Evolutionary conservation across 2,329 filamentous ascomycete genomes (phyloP).

Genomic region (Lachnellula occidentalis): DNA sequence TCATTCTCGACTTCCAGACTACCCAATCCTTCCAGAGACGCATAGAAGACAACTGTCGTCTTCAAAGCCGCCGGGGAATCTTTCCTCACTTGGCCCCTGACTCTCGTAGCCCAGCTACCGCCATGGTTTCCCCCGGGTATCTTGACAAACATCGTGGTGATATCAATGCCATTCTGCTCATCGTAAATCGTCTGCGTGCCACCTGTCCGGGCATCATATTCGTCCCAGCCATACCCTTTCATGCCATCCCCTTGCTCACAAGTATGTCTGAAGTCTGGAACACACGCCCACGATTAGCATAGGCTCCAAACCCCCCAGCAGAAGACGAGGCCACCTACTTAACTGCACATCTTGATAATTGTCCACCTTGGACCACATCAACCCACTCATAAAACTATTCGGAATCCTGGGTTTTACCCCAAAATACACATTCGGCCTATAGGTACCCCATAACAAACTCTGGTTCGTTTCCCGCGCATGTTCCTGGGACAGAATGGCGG

Average conservation of each 20-base stretch:
- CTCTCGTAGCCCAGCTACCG: constrained; percentile 85
- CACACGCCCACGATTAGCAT: constrained; percentile 12
- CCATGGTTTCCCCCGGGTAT: constrained; percentile 78
- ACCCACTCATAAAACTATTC: constrained; percentile 71
- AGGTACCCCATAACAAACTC: constrained; percentile 91
- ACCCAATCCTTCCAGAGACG: constrained; percentile 71
- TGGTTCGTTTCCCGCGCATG: constrained; percentile 56
- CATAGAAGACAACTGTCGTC: constrained; percentile 76
- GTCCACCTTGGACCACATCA: constrained; percentile 88
- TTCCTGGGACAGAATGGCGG: constrained; percentile 30
- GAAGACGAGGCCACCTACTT: constrained; percentile 48
- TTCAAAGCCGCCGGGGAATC: constrained; percentile 63
- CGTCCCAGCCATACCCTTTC: constrained; percentile 95
- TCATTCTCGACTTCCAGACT: constrained; percentile 56
- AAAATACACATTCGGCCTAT: constrained; percentile 91
- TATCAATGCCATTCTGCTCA: constrained; percentile 77
- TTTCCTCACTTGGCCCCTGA: constrained; percentile 73
- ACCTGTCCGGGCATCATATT: constrained; percentile 84
- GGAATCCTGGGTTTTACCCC: constrained; percentile 78
- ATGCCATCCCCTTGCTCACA: constrained; percentile 95
- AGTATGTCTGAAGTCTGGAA: constrained; percentile 79
- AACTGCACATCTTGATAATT: constrained; percentile 68
- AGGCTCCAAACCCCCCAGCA: not conserved
- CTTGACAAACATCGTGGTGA: constrained; percentile 92
- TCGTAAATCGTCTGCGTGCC: constrained; percentile 90